Base-by-base conservation (phyloP, 2,329 filamentous ascomycete species). In the Colletotrichum sp. region DNA sequence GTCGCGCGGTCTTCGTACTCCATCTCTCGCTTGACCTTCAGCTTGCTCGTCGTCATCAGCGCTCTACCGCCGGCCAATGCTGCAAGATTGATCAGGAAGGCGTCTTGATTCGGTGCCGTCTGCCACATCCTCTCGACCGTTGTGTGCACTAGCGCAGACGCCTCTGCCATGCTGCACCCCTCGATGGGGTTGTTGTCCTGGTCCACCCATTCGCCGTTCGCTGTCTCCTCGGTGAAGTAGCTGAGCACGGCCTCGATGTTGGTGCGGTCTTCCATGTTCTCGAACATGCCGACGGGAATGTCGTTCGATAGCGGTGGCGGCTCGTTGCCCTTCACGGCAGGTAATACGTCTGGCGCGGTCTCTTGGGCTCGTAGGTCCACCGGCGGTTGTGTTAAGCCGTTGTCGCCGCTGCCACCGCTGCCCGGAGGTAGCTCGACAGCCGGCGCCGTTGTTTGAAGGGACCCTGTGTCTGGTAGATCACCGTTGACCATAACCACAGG, bases 31-130 rank as follows among this genome's bases (percentile, higher is more conserved):
- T 84, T 86, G 63, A 89, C 84, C 70, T 84, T 84, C 61, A 85
- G 80, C 27, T 83, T 84, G 25, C 84, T 81, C 8, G 83, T 82
- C 15, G 85, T 84, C 83, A 90, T 87, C 65, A 93, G 84, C 32
- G 88, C 82, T 65, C 84, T 87, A 5, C 89, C 89, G 11, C 91
- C 91, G 1, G 88, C 88, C 13, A 93, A 84, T 6, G 90, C 90
- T 0, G 91, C 87, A 8, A 93, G 81, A 79, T 92, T 93, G 78
- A 92, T 89, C 15, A 93, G 83, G 78, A 93, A 92, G 0, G 87
- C 86, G 79, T 92, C 88, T 7, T 89, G 87, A 13, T 86, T 89
- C 2, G 85, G 82, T 1, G 90, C 89, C 60, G 88, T 86, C 52
- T 85, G 86, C 75, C 88, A 86, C 75, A 92, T 86, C 69, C 88